phyloP scores from a whole-genome alignment of 2,329 filamentous ascomycete species.

The Juglanconis juglandina region DNA sequence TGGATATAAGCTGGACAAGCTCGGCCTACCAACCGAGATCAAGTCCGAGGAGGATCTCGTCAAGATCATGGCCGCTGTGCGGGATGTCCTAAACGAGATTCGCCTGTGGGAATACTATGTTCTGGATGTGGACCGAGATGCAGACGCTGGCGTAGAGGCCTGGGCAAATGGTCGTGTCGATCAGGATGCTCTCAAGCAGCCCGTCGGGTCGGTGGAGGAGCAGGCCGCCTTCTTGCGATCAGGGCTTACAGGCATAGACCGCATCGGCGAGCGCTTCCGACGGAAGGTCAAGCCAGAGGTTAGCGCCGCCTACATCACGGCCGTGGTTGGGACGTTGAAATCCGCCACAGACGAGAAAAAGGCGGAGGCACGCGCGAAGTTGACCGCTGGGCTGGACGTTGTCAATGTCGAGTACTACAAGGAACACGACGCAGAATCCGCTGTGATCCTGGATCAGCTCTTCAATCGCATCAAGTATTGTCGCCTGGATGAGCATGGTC shows the following conservation, averaged over 20 bases:
- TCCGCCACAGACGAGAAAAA: conserved; percentile 39
- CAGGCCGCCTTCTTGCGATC: conserved; percentile 63
- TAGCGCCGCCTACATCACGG: conserved; percentile 65
- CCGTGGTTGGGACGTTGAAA: conserved; percentile 65
- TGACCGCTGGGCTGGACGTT: conserved; percentile 69
- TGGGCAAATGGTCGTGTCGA: conserved; percentile 59
- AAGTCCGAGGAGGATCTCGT: conserved; percentile 69
- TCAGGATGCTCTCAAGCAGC: conserved; percentile 44
- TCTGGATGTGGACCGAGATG: conserved; percentile 71
- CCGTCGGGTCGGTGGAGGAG: conserved; percentile 44
- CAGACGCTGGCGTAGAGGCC: conserved; percentile 63
- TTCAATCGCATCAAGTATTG: conserved; percentile 95
- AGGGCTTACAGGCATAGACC: conserved; percentile 67
- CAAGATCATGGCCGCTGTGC: conserved; percentile 79
- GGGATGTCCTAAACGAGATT: conserved; percentile 72
- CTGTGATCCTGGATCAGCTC: conserved; percentile 82
- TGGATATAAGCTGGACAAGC: conserved; percentile 65
- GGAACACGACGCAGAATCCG: conserved; percentile 83
- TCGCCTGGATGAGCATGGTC: conserved; percentile 86
- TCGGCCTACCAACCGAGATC: conserved; percentile 74
- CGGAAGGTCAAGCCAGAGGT: conserved; percentile 67
- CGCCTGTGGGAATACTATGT: conserved; percentile 94
- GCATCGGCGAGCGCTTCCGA: conserved; percentile 75
- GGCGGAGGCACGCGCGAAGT: conserved; percentile 50
- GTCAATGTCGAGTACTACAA: conserved; percentile 85